These are phyloP conservation scores for Pythium angustatum DNA, from an alignment of 352 stramenopile species.

Conservation along the genomic window DNA sequence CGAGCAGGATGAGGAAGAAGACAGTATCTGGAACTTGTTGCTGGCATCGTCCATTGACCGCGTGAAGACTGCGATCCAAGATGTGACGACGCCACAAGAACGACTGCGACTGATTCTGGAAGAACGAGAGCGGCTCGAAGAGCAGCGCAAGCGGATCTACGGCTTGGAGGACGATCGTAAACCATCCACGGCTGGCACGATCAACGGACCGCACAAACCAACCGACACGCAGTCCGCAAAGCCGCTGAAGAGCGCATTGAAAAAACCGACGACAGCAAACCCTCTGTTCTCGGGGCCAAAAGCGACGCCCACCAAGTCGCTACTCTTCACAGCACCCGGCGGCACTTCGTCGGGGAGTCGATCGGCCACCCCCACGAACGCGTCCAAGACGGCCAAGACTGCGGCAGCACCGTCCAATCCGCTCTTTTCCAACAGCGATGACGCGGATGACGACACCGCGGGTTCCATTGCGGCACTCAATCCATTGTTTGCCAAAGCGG, in stretches of 20 bases:
- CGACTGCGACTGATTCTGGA: constrained; percentile 59
- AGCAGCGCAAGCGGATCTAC: constrained; percentile 53
- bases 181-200: not conserved
- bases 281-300: constrained; percentile 5
- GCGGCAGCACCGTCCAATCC: constrained; percentile 12
- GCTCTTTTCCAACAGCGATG: constrained; percentile 13
- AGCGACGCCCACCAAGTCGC: not conserved
- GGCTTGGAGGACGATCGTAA: not conserved
- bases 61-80: constrained; percentile 50
- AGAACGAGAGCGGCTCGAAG: constrained; percentile 62
- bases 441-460: not conserved
- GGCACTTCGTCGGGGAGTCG: no score
- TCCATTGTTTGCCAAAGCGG: constrained; percentile 16
- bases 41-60: constrained; percentile 71
- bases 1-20: constrained; percentile 49
- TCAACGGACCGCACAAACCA: constrained; percentile 12
- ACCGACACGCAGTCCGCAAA: constrained; percentile 13
- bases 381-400: not conserved
- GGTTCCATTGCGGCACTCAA: not conserved
- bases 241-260: constrained; percentile 24
- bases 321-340: constrained; percentile 9
- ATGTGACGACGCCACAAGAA: constrained; percentile 47
- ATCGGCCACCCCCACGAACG: not conserved
- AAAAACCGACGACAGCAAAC: constrained; percentile 18
- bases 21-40: constrained; percentile 74